Percentiles rank a stretch among this genome's conserved stretches.
Conservation (phyloP, 2,329 filamentous ascomycete genomes). For the Colletotrichum paranaense region DNA sequence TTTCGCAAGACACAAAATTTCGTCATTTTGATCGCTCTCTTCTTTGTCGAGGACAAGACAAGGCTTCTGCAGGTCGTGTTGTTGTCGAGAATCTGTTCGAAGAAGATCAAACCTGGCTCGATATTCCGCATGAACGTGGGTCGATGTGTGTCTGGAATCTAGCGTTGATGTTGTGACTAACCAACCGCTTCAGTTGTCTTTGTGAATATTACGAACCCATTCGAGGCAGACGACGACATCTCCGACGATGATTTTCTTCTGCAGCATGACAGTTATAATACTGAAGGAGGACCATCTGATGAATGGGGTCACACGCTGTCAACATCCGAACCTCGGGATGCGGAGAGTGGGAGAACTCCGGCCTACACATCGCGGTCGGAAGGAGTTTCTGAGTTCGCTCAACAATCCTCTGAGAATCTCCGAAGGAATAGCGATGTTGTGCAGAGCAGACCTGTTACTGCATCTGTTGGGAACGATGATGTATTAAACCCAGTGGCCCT, state of each 20-base stretch:
- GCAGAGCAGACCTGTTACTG: too few species aligned
- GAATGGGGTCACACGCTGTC: background rate
- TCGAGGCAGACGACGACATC: background rate
- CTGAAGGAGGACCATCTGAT: background rate
- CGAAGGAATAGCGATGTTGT: too few species aligned
- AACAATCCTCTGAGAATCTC: too few species aligned
- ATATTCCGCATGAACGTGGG: background rate
- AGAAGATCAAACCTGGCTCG: slow-evolving; percentile 1
- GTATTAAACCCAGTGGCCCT: too few species aligned
- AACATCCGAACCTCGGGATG: background rate
- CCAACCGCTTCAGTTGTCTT: background rate
- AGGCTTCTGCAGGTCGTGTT: background rate
- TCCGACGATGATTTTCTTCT: background rate
- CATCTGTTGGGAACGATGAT: too few species aligned
- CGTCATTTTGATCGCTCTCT: background rate
- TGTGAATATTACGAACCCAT: background rate
- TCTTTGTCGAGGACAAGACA: background rate
- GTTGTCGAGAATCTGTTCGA: background rate
- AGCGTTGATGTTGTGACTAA: too few species aligned
- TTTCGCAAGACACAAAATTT: slow-evolving; percentile 5
- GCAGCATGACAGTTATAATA: background rate
- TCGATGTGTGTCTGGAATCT: background rate
- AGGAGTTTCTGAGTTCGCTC: too few species aligned
- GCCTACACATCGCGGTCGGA: too few species aligned
- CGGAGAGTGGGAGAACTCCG: background rate